Conservation (phyloP, 495 filamentous ascomycete species). For the Annulohypoxylon nitens region DNA sequence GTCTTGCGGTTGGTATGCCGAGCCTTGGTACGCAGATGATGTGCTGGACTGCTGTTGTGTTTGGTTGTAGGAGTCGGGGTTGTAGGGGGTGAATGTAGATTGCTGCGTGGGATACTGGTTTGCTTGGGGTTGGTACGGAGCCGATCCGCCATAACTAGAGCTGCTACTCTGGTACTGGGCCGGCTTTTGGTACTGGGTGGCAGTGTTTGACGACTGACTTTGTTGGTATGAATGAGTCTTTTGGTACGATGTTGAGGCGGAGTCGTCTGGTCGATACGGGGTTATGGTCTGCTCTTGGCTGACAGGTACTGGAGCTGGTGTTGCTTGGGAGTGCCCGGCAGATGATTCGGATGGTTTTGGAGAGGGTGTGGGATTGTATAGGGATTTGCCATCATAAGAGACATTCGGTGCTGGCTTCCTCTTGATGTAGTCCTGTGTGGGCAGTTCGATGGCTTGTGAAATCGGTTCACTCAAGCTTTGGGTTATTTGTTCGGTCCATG, state of each 20-base stretch:
- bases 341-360: constrained; percentile 33
- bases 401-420: constrained; percentile 43
- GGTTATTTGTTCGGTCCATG: constrained; percentile 13
- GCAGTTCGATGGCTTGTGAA: constrained; percentile 32
- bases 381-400: constrained; percentile 27
- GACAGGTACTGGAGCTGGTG: constrained; percentile 13
- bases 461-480: not conserved
- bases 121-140: constrained; percentile 20
- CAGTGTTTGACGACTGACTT: constrained; percentile 32
- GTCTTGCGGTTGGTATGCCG: constrained; percentile 42
- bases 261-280: constrained; percentile 26
- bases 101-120: constrained; percentile 37
- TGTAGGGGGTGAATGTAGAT: constrained; percentile 42
- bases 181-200: constrained; percentile 27
- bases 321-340: constrained; percentile 13
- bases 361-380: constrained; percentile 36
- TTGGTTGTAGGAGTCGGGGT: constrained; percentile 40
- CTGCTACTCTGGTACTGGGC: constrained; percentile 34
- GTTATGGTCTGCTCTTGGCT: constrained; percentile 27
- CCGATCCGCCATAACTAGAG: constrained; percentile 16
- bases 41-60: constrained; percentile 31
- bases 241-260: constrained; percentile 34
- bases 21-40: constrained; percentile 21
- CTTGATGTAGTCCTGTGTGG: constrained; percentile 37
- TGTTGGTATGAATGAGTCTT: constrained; percentile 36